These are phyloP conservation scores for Epichloe gansuensis DNA, from an alignment of 2,329 filamentous ascomycete genomes.

Conservation along the genomic window DNA sequence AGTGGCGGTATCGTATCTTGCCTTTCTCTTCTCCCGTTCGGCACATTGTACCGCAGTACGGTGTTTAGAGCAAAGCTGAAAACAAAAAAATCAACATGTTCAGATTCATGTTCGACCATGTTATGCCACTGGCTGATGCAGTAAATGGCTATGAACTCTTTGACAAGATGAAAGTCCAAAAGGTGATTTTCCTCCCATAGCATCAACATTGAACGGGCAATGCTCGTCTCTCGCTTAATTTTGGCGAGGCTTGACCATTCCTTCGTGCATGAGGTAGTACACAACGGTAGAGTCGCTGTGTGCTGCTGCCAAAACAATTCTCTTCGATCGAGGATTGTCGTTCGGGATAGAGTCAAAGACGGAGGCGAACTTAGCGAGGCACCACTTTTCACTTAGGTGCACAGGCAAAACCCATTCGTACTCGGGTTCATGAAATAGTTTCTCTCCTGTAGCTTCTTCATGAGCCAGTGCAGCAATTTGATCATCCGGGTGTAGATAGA, in stretches of 20 bases:
- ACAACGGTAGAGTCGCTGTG: slow-evolving; percentile 73
- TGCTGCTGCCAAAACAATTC: slow-evolving; percentile 59
- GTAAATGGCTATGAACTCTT: slow-evolving; percentile 59
- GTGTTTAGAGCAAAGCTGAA: neutral
- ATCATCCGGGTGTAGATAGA: slow-evolving; percentile 74
- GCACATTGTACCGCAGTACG: neutral
- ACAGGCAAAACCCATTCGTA: slow-evolving; percentile 67
- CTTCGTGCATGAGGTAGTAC: slow-evolving; percentile 76
- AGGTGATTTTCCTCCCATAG: slow-evolving; percentile 53
- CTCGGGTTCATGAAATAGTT: slow-evolving; percentile 38
- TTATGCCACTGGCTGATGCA: slow-evolving; percentile 56
- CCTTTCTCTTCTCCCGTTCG: neutral
- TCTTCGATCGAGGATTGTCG: slow-evolving; percentile 43
- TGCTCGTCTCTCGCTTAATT: slow-evolving; percentile 39
- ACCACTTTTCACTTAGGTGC: slow-evolving; percentile 61
- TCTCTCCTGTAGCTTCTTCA: slow-evolving; percentile 34
- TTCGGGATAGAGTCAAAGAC: slow-evolving; percentile 52
- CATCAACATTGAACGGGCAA: neutral
- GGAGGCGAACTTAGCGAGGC: slow-evolving; percentile 48
- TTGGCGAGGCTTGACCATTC: slow-evolving; percentile 75
- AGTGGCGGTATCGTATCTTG: neutral
- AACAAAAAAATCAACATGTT: neutral
- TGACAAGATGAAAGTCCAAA: slow-evolving; percentile 59
- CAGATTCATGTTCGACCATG: slow-evolving; percentile 65
- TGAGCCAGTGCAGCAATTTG: slow-evolving; percentile 59